Evolutionary conservation across 2,329 filamentous ascomycete genomes (phyloP), one percentile per base, ranked within the genome.

Genomic region (Botrytis medusae): DNA sequence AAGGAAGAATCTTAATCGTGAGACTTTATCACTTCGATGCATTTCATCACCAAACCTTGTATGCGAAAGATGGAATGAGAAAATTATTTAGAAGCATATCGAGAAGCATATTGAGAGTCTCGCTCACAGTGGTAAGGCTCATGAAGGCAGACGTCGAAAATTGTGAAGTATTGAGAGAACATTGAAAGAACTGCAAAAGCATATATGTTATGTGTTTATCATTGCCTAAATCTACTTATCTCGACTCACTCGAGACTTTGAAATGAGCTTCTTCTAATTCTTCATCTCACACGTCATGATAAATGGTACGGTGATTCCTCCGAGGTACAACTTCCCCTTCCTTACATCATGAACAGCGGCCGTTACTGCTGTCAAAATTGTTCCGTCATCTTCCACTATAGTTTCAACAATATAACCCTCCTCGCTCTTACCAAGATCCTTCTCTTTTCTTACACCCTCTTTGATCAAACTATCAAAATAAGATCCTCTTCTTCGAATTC

Each of bases 341-440:
- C 32, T 37, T 2, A 22, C 68, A 10, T 73, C 72, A 71, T 73
- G 72, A 37, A 71, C 40, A 29, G 48, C 72, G 37, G 25, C 20
- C 6, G 67, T 73, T 25, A 9, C 59, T 70, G 29, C 68, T 2
- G 59, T 34, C 40, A 73, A 22, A 37, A 65, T 22, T 0, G 32
- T 29, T 20, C 67, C 68, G n/a, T 73, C 32, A 59, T 73, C 72
- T 42, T 73, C 72, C 12, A 71, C 59, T 3, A 73, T 20, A 5
- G n/a, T 71, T n/a, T 71, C 67, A 40, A 71, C 68, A 32, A 40
- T 12, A 20, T 73, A 71, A 37, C 60, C 72, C 7, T 37, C 48
- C 12, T 46, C 14, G 16, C 34, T 63, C 72, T 63, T 59, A 10
- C 63, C 60, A 20, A 61, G 34, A 44, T 42, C 34, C 12, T 37